A percentile compares a stretch with the other conserved stretches of the same genome.
Conservation (phyloP, 441 rosid species). For the Geranium incanum region DNA sequence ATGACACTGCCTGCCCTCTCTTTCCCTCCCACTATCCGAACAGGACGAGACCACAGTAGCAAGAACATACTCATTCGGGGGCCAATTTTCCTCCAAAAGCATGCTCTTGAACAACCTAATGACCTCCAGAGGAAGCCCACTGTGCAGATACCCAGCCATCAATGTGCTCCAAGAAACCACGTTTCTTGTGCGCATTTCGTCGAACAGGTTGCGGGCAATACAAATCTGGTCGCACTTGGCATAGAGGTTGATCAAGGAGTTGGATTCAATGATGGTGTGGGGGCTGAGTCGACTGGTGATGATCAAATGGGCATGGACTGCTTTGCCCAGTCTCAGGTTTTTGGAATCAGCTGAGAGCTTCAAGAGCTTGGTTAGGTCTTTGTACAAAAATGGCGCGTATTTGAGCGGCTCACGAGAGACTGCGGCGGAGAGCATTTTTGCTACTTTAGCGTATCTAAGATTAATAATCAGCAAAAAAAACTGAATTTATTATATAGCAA, state of each 20-base stretch:
- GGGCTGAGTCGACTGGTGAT: constrained; percentile 20
- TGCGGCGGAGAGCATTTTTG: too few species aligned
- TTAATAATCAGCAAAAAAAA: too few species aligned
- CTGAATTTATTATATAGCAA: too few species aligned
- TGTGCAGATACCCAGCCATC: constrained; percentile 58
- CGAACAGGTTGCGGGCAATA: constrained; percentile 59
- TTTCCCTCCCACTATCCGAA: constrained; percentile 30
- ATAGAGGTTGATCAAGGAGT: constrained; percentile 36
- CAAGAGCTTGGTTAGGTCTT: constrained; percentile 34
- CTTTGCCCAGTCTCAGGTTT: constrained; percentile 36
- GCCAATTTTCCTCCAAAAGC: constrained; percentile 28
- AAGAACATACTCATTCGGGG: constrained; percentile 57
- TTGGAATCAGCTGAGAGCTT: constrained; percentile 48
- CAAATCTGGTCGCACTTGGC: constrained; percentile 38
- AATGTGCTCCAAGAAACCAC: constrained; percentile 61
- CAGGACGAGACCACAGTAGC: constrained; percentile 50
- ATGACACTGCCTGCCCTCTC: constrained; percentile 61
- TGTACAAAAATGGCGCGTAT: constrained; percentile 10
- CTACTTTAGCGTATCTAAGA: too few species aligned
- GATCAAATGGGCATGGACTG: constrained; percentile 52
- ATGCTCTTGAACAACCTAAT: constrained; percentile 47
- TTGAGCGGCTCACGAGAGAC: neutral
- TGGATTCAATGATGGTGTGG: neutral
- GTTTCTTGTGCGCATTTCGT: constrained; percentile 47
- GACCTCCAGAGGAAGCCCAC: constrained; percentile 41